phyloP scores from a whole-genome alignment of 768 basidiomycete species.

The Lactarius tabidus region DNA sequence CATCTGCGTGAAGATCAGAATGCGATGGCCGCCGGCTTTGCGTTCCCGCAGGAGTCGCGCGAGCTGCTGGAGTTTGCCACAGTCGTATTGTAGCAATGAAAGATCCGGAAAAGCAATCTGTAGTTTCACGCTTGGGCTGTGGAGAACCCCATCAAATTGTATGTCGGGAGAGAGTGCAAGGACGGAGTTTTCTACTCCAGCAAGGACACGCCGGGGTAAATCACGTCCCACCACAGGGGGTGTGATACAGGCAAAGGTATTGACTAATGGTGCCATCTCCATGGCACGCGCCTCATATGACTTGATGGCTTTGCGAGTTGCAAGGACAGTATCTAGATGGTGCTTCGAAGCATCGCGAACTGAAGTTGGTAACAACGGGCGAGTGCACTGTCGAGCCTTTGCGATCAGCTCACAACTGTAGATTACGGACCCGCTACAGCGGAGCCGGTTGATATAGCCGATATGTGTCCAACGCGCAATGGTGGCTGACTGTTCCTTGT shows the following conservation, averaged over 20 bases:
- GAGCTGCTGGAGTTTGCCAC: constrained; percentile 89
- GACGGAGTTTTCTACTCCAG: constrained; percentile 36
- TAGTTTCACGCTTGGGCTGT: constrained; percentile 72
- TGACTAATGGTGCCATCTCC: constrained; percentile 49
- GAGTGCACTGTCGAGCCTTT: constrained; percentile 37
- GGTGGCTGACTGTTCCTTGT: constrained; percentile 45
- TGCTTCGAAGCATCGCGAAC: constrained; percentile 34
- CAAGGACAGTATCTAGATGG: constrained; percentile 43
- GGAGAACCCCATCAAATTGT: constrained; percentile 65
- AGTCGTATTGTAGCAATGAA: constrained; percentile 89
- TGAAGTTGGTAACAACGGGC: constrained; percentile 51
- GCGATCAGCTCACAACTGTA: constrained; percentile 38
- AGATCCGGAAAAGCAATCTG: constrained; percentile 93
- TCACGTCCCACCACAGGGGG: constrained; percentile 75
- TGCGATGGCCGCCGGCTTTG: constrained; percentile 83
- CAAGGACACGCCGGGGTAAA: constrained; percentile 58
- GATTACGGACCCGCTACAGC: constrained; percentile 47
- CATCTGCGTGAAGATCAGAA: constrained; percentile 97
- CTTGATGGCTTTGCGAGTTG: constrained; percentile 49
- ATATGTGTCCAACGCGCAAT: constrained; percentile 66
- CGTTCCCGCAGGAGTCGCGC: constrained; percentile 74
- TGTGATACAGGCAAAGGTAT: constrained; percentile 76
- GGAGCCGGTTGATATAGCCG: constrained; percentile 67
- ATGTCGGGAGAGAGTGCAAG: constrained; percentile 26
- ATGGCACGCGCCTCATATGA: constrained; percentile 60